These are phyloP conservation scores for Thymus mandschuricus DNA, from an alignment of 257 asterid species.

Conservation along the genomic window DNA sequence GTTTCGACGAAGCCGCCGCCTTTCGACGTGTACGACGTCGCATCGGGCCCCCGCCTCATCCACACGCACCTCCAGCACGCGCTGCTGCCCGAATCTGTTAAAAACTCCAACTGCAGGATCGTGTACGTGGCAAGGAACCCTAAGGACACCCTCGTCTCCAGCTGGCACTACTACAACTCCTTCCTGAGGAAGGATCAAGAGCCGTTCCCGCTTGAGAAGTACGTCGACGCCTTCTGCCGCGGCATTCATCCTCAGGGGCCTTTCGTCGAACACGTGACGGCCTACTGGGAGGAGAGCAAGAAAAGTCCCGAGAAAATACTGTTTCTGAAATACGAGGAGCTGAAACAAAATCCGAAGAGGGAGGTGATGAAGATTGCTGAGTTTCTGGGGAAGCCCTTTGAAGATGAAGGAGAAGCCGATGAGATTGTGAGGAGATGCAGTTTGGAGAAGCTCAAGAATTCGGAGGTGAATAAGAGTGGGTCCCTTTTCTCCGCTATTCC, in stretches of 20 bases:
- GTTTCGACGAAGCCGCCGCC: background rate
- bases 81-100: conserved; percentile 24
- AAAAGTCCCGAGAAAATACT: conserved; percentile 40
- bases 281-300: conserved; percentile 44
- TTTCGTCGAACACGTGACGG: conserved; percentile 37
- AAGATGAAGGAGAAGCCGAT: conserved; percentile 21
- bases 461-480: conserved; percentile 20
- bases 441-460: no score
- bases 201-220: conserved; percentile 14
- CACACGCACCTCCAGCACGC: conserved; percentile 21
- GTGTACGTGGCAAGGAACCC: conserved; percentile 24
- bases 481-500: conserved; percentile 10
- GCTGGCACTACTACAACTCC: background rate
- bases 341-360: conserved; percentile 33
- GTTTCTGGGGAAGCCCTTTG: conserved; percentile 34
- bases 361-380: conserved; percentile 39
- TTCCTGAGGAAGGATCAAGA: background rate
- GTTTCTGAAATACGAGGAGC: conserved; percentile 49
- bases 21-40: background rate
- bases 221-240: conserved; percentile 34
- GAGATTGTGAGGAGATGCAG: conserved; percentile 7
- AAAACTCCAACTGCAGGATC: background rate
- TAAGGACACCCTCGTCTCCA: background rate
- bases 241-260: conserved; percentile 40
- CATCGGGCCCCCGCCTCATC: background rate